Percentiles rank a stretch among this genome's conserved stretches.
These are phyloP conservation scores for Didymella keratinophila DNA, from an alignment of 2,329 filamentous ascomycete genomes.

Conservation along the genomic window DNA sequence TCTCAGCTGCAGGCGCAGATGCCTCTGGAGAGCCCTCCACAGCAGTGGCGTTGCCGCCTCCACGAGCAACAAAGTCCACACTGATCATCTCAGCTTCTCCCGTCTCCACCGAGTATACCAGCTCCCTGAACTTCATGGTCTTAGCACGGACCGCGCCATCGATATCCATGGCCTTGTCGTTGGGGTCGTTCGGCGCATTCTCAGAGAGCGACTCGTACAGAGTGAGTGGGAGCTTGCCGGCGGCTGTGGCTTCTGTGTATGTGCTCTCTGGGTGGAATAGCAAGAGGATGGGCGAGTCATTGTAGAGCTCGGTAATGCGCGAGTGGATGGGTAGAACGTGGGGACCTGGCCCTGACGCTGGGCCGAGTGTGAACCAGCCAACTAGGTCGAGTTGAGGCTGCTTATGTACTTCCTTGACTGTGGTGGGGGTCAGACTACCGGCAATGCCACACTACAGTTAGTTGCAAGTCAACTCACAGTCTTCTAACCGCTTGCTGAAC, in stretches of 20 bases:
- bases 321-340: constrained; percentile 76
- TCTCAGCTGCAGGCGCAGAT: constrained; percentile 21
- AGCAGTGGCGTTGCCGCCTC: constrained; percentile 80
- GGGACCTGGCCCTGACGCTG: constrained; percentile 73
- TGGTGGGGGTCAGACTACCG: neutral
- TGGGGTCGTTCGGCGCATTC: constrained; percentile 40
- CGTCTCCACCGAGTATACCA: constrained; percentile 89
- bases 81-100: constrained; percentile 98
- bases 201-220: constrained; percentile 80
- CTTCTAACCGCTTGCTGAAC: constrained; percentile 80
- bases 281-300: constrained; percentile 87
- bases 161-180: constrained; percentile 62
- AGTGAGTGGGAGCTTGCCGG: constrained; percentile 85
- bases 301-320: constrained; percentile 76
- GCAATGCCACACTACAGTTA: neutral
- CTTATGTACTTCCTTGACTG: constrained; percentile 90
- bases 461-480: constrained; percentile 68
- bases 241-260: constrained; percentile 62
- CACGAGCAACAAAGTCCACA: constrained; percentile 89
- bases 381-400: constrained; percentile 80
- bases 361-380: constrained; percentile 87
- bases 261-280: constrained; percentile 78
- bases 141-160: constrained; percentile 65
- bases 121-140: constrained; percentile 76
- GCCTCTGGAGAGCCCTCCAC: constrained; percentile 46